A percentile compares a stretch with the other conserved stretches of the same genome.
Conservation (phyloP, 192 early-diverging fungal genomes). For the Ambispora gerdemannii region DNA sequence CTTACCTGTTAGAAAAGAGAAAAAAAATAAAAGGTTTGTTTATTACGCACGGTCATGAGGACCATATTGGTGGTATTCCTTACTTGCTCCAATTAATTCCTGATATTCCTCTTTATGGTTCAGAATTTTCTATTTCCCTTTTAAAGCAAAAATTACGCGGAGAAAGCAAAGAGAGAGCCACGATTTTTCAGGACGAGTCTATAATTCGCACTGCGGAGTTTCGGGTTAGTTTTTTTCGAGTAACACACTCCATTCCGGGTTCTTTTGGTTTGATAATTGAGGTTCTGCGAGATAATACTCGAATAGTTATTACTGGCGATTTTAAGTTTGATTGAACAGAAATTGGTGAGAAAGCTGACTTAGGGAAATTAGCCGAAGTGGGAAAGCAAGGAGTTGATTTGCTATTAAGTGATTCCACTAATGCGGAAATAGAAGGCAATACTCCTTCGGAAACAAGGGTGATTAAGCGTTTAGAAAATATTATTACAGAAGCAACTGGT, state of each 20-base stretch:
- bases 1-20: not conserved
- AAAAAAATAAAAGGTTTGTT: conserved; percentile 12
- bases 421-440: conserved; percentile 3
- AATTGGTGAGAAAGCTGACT: conserved; percentile 6
- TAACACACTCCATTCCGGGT: conserved; percentile 9
- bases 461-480: conserved; percentile 8
- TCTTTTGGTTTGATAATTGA: conserved; percentile 11
- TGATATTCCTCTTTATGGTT: conserved; percentile 6
- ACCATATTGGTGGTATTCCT: conserved; percentile 18
- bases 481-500: conserved; percentile 8
- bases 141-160: conserved; percentile 16
- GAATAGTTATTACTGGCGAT: conserved; percentile 14
- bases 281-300: conserved; percentile 1
- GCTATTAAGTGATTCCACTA: conserved; percentile 12
- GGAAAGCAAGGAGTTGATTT: conserved; percentile 9
- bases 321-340: conserved; percentile 18
- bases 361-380: not conserved
- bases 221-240: conserved; percentile 4
- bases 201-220: conserved; percentile 1
- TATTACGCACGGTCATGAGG: conserved; percentile 13
- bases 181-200: conserved; percentile 8
- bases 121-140: conserved; percentile 13
- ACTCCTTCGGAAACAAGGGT: conserved; percentile 7
- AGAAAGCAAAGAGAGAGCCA: conserved; percentile 10
- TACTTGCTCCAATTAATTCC: conserved; percentile 13